Base-by-base conservation (phyloP, 306 rosid genomes). In the Quercus aquifolioides region DNA sequence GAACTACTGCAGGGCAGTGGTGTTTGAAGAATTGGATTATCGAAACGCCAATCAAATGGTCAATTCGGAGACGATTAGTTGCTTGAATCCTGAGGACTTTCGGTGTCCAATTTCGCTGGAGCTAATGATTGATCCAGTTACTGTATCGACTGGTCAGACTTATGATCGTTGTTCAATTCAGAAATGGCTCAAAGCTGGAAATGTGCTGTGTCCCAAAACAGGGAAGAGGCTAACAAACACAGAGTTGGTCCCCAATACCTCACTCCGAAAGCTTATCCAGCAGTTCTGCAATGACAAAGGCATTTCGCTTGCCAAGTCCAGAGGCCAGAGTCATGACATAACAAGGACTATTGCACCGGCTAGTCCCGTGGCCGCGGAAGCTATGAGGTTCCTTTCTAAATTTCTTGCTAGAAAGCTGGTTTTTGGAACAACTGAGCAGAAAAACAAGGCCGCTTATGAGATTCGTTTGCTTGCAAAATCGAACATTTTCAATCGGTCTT, bases 121-220 rank as follows among this genome's bases (percentile, higher is more conserved):
- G 68, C 35, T 88, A 20, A 92, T 94, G 97, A 85, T 81, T 3
- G 97, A 94, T 26, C 98, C 98, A 5, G 98, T 94, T 3, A 94
- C 97, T 2, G 84, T 94, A 2, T 87, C 95, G 6, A 94, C 98
- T 0, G 98, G 98, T 4, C 98, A 94, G 59, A 94, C 98, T 38
- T 94, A 91, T n/a, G 97, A 94, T 63, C 88, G 97, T 14, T 55
- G 71, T 56, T 91, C 97, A 17, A 94, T 94, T 82, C 67, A 86
- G 6, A 91, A 86, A 89, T 94, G 98, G 98, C 86, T 94, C 5
- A 76, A 82, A 62, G 89, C 90, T 7, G 97, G 98, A 13, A 91
- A 94, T 71, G 18, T 11, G 19, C 82, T 51, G 8, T 94, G 98
- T 30, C 98, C 98, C 7, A 92, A 91, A 86, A 94, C 98, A 68